Conservation (phyloP, 768 basidiomycete species). For the Punctularia strigosozonata region DNA sequence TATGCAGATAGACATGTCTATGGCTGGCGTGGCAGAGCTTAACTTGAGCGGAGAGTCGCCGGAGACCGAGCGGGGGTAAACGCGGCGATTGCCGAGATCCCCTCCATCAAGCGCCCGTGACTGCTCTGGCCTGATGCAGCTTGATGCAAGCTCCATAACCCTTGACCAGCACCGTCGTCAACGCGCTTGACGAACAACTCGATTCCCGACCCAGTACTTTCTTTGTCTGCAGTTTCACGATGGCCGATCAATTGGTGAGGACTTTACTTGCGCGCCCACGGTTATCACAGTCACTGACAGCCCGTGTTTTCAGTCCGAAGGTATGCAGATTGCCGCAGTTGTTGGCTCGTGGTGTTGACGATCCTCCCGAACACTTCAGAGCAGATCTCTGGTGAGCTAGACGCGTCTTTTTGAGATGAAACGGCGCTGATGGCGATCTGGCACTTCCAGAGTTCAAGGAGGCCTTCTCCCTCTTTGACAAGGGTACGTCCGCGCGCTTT, state of each 20-base stretch:
- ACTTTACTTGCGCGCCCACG: not conserved
- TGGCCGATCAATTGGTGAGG: conserved; percentile 47
- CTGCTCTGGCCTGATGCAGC: no score
- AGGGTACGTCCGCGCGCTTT: conserved; percentile 40
- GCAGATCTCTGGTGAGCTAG: conserved; percentile 73
- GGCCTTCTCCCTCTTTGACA: conserved; percentile 96
- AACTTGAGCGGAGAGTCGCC: no score
- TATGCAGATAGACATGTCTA: no score
- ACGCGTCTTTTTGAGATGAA: not conserved
- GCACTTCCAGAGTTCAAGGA: conserved; percentile 87
- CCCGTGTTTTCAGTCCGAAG: conserved; percentile 12
- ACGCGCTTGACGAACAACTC: no score
- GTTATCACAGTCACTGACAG: not conserved
- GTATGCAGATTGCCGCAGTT: conserved; percentile 8
- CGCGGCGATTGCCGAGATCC: conserved; percentile 19
- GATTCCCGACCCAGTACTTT: not conserved
- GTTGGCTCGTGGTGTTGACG: conserved; percentile 8
- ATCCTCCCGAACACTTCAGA: conserved; percentile 35
- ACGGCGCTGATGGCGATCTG: not conserved
- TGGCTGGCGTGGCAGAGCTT: no score
- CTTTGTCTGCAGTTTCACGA: conserved; percentile 12
- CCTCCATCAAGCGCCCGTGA: no score
- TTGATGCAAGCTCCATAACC: no score
- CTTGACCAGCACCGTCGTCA: no score
- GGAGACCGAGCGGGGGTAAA: no score